Evolutionary conservation across 208 protist genomes (phyloP).

Genomic region (Zelonia costaricensis): DNA sequence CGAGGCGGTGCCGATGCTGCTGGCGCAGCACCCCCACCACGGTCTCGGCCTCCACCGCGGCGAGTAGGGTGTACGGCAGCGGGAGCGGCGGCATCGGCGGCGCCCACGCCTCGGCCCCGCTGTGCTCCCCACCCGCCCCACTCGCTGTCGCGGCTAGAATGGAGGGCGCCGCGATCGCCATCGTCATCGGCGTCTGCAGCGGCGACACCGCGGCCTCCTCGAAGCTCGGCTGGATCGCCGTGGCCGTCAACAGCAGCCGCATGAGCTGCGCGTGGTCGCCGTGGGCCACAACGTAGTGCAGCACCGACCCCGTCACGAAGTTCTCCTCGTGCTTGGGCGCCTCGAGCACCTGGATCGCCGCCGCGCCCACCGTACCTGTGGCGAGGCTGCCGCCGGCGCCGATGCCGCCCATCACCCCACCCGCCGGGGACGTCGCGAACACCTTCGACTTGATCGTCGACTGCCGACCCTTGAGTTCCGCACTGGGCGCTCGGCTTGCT

Average conservation of each 20-base stretch:
- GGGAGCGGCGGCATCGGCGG: neutral
- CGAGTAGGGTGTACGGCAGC: constrained; percentile 30
- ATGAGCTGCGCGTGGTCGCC: constrained; percentile 61
- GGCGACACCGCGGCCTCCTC: neutral
- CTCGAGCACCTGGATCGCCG: neutral
- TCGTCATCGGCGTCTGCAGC: neutral
- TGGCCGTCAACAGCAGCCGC: constrained; percentile 52
- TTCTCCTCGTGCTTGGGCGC: constrained; percentile 4
- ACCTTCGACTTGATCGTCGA: neutral
- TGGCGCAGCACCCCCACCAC: constrained; percentile 9
- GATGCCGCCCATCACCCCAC: neutral
- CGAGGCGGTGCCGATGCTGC: neutral
- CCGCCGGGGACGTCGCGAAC: neutral
- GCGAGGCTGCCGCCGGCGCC: neutral
- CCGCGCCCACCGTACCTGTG: neutral
- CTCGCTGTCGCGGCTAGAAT: neutral
- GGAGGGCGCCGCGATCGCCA: too few relatives aligned
- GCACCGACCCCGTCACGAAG: constrained; percentile 40
- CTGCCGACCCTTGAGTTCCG: neutral
- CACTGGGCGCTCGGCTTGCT: neutral
- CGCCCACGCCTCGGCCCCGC: too few relatives aligned
- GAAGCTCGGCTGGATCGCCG: neutral
- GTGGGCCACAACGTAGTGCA: constrained; percentile 75
- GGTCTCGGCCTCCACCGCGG: constrained; percentile 38
- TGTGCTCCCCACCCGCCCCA: neutral